Percentiles rank a stretch among this genome's conserved stretches.
phyloP scores from a whole-genome alignment of 2,329 filamentous ascomycete species.

The Ascochyta koolunga region DNA sequence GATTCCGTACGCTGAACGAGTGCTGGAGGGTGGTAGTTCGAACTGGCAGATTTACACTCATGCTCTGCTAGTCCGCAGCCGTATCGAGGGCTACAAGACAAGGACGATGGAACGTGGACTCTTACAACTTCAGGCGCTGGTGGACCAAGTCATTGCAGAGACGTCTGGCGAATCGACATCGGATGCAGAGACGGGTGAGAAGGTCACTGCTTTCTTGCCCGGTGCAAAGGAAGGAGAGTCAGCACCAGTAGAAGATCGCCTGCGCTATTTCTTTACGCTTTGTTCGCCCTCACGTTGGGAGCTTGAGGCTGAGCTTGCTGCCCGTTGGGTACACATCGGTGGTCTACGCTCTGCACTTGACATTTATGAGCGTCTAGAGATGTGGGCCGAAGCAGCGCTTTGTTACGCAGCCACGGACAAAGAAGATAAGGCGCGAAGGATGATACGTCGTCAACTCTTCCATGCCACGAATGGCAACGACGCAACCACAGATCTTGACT shows the following conservation, averaged over 20 bases:
- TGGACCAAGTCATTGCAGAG: conserved; percentile 92
- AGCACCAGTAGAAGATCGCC: conserved; percentile 74
- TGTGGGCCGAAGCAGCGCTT: conserved; percentile 94
- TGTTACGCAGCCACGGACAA: conserved; percentile 81
- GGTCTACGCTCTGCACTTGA: conserved; percentile 89
- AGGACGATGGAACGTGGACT: conserved; percentile 88
- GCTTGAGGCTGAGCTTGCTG: conserved; percentile 88
- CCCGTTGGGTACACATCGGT: conserved; percentile 88
- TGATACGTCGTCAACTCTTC: conserved; percentile 82
- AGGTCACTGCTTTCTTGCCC: conserved; percentile 81
- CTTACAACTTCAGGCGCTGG: conserved; percentile 90
- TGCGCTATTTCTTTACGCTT: conserved; percentile 84
- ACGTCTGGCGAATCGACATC: conserved; percentile 58
- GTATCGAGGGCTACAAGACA: conserved; percentile 86
- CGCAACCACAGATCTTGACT: conserved; percentile 49
- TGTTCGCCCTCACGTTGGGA: conserved; percentile 90
- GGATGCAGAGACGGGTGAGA: conserved; percentile 34
- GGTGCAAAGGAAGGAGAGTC: conserved; percentile 76
- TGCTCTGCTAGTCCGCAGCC: conserved; percentile 83
- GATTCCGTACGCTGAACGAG: conserved; percentile 85
- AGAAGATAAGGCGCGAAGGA: conserved; percentile 79
- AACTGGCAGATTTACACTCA: conserved; percentile 99
- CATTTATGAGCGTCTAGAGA: conserved; percentile 89
- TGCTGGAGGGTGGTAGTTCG: conserved; percentile 84
- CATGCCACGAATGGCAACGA: conserved; percentile 61